phyloP scores from a whole-genome alignment of 2,329 filamentous ascomycete genomes.

The Verticillium tricorpus region DNA sequence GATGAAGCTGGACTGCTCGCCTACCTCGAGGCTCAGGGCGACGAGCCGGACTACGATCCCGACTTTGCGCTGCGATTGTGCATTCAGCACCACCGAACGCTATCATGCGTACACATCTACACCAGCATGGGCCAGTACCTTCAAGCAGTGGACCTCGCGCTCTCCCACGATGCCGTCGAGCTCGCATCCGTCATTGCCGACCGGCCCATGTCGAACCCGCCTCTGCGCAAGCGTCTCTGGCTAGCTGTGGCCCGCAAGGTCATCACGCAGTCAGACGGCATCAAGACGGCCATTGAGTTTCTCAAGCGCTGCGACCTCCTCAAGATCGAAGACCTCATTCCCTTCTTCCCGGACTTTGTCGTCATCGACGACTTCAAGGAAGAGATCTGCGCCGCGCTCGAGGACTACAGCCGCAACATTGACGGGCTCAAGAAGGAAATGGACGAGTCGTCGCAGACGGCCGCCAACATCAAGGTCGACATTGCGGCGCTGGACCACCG shows the following conservation, averaged over 20 bases:
- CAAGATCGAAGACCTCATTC: constrained; percentile 93
- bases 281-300: constrained; percentile 92
- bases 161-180: constrained; percentile 85
- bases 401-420: constrained; percentile 90
- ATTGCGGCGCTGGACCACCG: constrained; percentile 81
- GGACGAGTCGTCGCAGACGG: constrained; percentile 88
- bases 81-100: constrained; percentile 88
- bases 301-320: constrained; percentile 86
- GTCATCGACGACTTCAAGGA: constrained; percentile 99
- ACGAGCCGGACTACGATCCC: constrained; percentile 83
- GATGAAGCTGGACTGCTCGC: constrained; percentile 82
- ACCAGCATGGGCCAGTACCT: constrained; percentile 93
- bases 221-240: constrained; percentile 90
- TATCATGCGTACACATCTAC: constrained; percentile 96
- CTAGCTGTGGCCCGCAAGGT: constrained; percentile 92
- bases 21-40: constrained; percentile 87
- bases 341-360: constrained; percentile 97
- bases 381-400: constrained; percentile 89
- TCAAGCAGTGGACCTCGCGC: constrained; percentile 86
- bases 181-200: constrained; percentile 88
- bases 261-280: constrained; percentile 78
- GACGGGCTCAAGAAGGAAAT: constrained; percentile 87
- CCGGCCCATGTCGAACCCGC: constrained; percentile 70
- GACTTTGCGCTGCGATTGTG: constrained; percentile 95
- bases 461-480: constrained; percentile 84